Conservation (phyloP, 176 grass and related monocot species). For the Oryza rufipogon region DNA sequence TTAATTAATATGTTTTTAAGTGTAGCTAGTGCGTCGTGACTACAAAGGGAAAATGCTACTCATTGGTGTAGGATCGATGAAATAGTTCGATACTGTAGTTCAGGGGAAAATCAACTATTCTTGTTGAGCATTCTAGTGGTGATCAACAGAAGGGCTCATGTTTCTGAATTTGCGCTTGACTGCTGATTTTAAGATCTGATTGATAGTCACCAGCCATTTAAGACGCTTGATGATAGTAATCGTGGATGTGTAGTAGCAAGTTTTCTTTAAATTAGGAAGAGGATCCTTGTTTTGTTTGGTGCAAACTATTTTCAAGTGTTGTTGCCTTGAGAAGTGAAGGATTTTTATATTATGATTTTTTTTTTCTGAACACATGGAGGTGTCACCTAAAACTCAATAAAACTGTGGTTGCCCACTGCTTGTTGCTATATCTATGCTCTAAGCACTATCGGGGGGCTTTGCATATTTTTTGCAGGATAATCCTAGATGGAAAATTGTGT, state of each 20-base stretch:
- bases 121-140: neutral
- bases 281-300: neutral
- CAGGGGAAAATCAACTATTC: neutral
- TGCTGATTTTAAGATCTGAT: neutral
- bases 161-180: neutral
- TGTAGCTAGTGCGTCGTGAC: neutral
- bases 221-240: neutral
- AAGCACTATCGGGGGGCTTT: neutral
- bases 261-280: neutral
- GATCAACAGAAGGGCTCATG: neutral
- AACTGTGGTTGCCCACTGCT: neutral
- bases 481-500: neutral
- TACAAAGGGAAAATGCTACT: neutral
- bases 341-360: neutral
- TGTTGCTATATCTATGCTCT: neutral
- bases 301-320: neutral
- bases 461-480: neutral
- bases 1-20: neutral
- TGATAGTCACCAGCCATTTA: neutral
- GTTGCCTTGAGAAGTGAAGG: neutral
- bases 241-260: neutral
- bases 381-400: neutral
- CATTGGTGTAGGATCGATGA: neutral
- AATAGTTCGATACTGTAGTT: neutral
- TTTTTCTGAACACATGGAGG: neutral